Evolutionary conservation across 2,329 filamentous ascomycete species (phyloP), one percentile per base, ranked within the genome.

Genomic region (Stenocarpella maydis): DNA sequence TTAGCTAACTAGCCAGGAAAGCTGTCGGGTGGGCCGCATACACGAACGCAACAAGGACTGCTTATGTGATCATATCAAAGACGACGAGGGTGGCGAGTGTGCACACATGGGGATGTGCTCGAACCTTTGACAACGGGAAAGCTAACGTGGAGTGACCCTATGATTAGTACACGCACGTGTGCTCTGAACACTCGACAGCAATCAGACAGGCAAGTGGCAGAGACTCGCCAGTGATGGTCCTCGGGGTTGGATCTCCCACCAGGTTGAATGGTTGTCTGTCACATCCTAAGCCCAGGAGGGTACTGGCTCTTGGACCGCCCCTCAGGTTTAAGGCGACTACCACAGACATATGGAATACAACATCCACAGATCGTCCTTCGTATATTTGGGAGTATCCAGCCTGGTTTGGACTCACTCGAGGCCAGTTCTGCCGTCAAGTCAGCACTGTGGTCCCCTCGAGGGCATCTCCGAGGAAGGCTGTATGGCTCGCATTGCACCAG

Each of bases 31-130:
- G 26, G 14, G 14, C 12, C 6, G 21, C 17, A n/a, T 43, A 17
- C 6, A 26, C 43, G n/a, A 9, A 37, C n/a, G 49, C 58, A 63
- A 63, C 58, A 63, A 49, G 43, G 28, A 63, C n/a, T 34, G 17
- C 58, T 34, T 63, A 41, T 9, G 43, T 49, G 28, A 1, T 14
- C 14, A 37, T 49, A 17, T 49, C 10, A 26, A 17, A n/a, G 31
- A 43, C 28, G 28, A 37, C n/a, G 43, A 37, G 28, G 19, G 12
- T 26, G n/a, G 8, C 19, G 9, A 19, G 4, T 24, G 41, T 37
- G 15, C n/a, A 47, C 19, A 17, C 14, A 17, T n/a, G n/a, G 26
- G 4, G 28, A 63, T n/a, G 28, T 6, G 28, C 43, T 47, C 3
- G 17, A 21, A 47, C 19, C 31, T n/a, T 47, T 17, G 41, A 12